Conservation (phyloP, 257 asterid genomes). For the Eustoma russellianum region DNA sequence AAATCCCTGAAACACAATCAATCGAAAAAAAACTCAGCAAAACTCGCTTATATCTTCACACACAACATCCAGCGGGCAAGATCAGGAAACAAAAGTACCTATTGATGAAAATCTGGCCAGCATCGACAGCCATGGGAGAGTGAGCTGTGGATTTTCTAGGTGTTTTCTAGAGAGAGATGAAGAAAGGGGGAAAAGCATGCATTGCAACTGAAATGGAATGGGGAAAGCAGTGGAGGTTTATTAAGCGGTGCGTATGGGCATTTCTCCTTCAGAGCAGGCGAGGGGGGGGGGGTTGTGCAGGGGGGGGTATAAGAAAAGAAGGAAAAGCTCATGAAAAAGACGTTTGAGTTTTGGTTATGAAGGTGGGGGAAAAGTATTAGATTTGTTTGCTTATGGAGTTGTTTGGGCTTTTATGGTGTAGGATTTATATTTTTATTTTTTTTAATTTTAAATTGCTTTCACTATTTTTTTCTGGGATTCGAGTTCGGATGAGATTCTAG, state of each 20-base stretch:
- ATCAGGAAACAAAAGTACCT: constrained; percentile 20
- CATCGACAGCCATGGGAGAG: constrained; percentile 56
- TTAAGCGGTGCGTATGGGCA: too few species aligned
- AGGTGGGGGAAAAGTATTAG: not conserved
- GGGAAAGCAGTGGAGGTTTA: too few species aligned
- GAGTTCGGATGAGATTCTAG: too few species aligned
- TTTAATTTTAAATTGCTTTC: not conserved
- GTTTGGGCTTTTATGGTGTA: too few species aligned
- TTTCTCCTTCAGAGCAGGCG: too few species aligned
- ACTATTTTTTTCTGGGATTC: not conserved
- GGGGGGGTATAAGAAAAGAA: too few species aligned
- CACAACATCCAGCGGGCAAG: not conserved
- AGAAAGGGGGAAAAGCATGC: constrained; percentile 7
- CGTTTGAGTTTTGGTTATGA: too few species aligned
- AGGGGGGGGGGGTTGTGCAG: too few species aligned
- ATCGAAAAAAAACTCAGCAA: not conserved
- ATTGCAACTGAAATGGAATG: not conserved
- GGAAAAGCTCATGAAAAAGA: too few species aligned
- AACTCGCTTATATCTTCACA: too few species aligned
- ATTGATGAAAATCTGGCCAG: constrained; percentile 36
- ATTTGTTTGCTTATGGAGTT: constrained; percentile 2
- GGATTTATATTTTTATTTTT: too few species aligned
- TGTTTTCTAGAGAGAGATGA: not conserved
- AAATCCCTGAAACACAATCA: constrained; percentile 29
- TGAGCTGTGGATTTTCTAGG: not conserved